Evolutionary conservation across 352 stramenopile species (phyloP), one percentile per base, ranked within the genome.

Genomic region (Phytophthora citrophthora): DNA sequence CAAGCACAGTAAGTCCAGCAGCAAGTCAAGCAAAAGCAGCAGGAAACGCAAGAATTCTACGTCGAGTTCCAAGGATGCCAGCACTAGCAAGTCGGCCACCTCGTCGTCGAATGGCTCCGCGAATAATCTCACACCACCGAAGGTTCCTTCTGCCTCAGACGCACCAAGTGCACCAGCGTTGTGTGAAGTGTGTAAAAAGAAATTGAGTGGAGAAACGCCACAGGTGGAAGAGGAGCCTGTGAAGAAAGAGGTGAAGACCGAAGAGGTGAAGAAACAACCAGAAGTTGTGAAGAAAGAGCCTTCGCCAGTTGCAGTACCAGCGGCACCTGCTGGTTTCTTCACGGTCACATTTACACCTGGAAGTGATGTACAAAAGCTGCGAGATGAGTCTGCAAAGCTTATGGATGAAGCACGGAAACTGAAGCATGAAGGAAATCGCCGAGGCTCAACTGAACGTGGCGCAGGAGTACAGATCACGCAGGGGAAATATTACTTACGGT

Each of bases 351-450:
- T 76, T 45, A 67, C 43, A 38, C 54, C 66, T 2, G 68, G 57
- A 29, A 72, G 54, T 51, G 86, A 94, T 54, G 70, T 87, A 54
- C 56, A 71, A 23, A 86, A 84, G 16, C 53, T 94, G 51, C 76
- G 75, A 13, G 59, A 64, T 16, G 76, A 89, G 24, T 85, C 75
- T 12, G 65, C 54, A 6, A 76, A 76, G 54, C 55, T 94, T 13
- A 88, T 88, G 55, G 74, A 90, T 4, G 77, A 93, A 57, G 86
- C 86, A 36, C 70, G 83, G 31, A 77, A 72, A 54, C 72, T 96
- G 3, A 96, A 96, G 56, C 88, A 96, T 61, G 83, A 93, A 61
- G 88, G 88, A 23, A 92, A 96, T 46, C 77, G 72, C 3, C 74
- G 70, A 12, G 87, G 87, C 10, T 34, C 64, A 16, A 71, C 68